Evolutionary conservation across 2,329 filamentous ascomycete species (phyloP).

Genomic region (Aspergillus caelatus): DNA sequence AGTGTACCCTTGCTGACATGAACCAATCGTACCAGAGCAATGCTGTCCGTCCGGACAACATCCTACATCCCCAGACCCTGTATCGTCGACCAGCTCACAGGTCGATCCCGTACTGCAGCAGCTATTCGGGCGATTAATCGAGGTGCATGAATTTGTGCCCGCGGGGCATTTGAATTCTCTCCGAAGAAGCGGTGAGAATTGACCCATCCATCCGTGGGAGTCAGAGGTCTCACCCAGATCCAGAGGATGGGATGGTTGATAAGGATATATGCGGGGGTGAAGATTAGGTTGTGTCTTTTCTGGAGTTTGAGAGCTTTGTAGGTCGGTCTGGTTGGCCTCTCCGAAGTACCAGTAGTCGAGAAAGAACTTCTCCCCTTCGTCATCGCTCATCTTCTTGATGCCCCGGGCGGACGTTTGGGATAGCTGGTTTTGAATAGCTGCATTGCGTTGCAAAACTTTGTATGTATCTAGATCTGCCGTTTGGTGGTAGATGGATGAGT

Average conservation of each 20-base stretch:
- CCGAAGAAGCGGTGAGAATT: conserved; percentile 18
- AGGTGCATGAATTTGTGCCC: conserved; percentile 57
- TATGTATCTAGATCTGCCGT: neutral
- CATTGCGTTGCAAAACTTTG: conserved; percentile 25
- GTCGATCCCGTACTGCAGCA: conserved; percentile 59
- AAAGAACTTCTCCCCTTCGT: conserved; percentile 53
- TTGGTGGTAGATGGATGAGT: neutral
- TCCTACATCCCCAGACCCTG: conserved; percentile 59
- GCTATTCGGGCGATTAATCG: conserved; percentile 59
- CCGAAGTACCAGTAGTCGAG: conserved; percentile 49
- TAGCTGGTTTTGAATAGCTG: conserved; percentile 34
- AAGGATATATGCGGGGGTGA: conserved; percentile 18
- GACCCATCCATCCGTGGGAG: neutral
- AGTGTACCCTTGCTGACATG: conserved; percentile 56
- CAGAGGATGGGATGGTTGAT: conserved; percentile 12
- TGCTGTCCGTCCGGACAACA: conserved; percentile 60
- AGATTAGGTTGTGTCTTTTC: conserved; percentile 10
- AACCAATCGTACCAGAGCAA: conserved; percentile 56
- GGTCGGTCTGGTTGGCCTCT: conserved; percentile 16
- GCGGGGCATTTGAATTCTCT: conserved; percentile 61
- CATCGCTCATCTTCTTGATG: conserved; percentile 46
- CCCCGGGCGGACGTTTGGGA: conserved; percentile 24
- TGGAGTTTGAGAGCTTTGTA: conserved; percentile 1
- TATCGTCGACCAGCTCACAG: conserved; percentile 58
- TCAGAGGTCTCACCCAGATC: neutral